Evolutionary conservation across 306 rosid genomes (phyloP).

Genomic region (Gynostemma pentaphyllum): DNA sequence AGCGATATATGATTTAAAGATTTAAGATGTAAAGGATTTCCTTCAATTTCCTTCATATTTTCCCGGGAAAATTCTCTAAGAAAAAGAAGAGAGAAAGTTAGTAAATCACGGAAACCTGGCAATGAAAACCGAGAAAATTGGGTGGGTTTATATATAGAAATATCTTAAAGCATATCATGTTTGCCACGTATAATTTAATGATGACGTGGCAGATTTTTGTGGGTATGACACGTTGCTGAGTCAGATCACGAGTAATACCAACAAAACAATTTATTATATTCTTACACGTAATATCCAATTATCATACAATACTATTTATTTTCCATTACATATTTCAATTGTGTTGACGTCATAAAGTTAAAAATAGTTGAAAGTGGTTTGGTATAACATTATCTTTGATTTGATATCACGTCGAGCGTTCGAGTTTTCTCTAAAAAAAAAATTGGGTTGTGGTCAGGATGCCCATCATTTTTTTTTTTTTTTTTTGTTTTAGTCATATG

Average conservation of each 20-base stretch:
- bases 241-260: neutral
- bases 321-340: too few species aligned
- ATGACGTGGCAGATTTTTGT: slow-evolving; percentile 3
- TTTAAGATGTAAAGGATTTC: slow-evolving; percentile 70
- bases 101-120: neutral
- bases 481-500: too few species aligned
- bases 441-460: too few species aligned
- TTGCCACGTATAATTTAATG: slow-evolving; percentile 10
- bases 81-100: neutral
- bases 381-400: too few species aligned
- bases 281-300: neutral
- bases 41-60: slow-evolving; percentile 60
- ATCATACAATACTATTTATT: neutral
- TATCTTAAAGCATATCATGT: neutral
- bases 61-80: slow-evolving; percentile 5
- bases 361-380: too few species aligned
- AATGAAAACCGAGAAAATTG: neutral
- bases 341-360: too few species aligned
- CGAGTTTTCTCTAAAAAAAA: too few species aligned
- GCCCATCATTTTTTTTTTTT: too few species aligned
- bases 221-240: slow-evolving; percentile 15
- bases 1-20: slow-evolving; percentile 88
- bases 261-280: neutral
- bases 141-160: slow-evolving; percentile 6
- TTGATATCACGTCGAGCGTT: too few species aligned